Evolutionary conservation across 176 grass and related monocot genomes (phyloP).

Genomic region (Musa troglodytarum): DNA sequence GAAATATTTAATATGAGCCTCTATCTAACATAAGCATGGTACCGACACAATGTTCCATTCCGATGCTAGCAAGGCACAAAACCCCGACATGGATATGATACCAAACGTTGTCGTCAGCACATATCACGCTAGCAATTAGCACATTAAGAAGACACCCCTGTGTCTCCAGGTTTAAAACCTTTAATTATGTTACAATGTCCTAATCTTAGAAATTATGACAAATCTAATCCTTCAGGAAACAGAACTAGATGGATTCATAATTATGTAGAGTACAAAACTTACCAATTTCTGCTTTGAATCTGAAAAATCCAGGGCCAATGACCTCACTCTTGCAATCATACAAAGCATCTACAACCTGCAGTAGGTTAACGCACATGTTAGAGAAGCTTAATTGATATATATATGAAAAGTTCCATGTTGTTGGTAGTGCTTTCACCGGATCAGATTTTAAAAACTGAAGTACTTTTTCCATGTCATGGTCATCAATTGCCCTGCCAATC

Average conservation of each 20-base stretch:
- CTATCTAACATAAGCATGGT: too few relatives aligned
- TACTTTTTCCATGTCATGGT: conserved; percentile 93
- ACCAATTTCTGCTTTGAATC: conserved; percentile 99
- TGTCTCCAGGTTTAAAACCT: neutral
- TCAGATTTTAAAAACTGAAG: conserved; percentile 91
- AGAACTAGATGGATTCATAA: neutral
- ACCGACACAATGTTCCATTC: too few relatives aligned
- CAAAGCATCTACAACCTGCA: conserved; percentile 87
- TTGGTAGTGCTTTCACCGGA: conserved; percentile 37
- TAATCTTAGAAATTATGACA: neutral
- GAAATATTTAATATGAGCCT: too few relatives aligned
- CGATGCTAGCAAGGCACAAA: too few relatives aligned
- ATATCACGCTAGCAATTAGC: neutral
- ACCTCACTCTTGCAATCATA: conserved; percentile 99
- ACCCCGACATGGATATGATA: too few relatives aligned
- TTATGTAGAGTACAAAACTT: conserved; percentile 3
- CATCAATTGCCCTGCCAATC: conserved; percentile 96
- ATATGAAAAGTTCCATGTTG: neutral
- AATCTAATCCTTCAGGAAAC: neutral
- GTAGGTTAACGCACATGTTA: neutral
- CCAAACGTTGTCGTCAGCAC: neutral
- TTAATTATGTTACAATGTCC: neutral
- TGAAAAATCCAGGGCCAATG: conserved; percentile 98
- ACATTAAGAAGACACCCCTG: neutral
- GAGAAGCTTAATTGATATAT: neutral